Base-by-base conservation (phyloP, 352 stramenopile species). In the Globisporangium orthogonon region DNA sequence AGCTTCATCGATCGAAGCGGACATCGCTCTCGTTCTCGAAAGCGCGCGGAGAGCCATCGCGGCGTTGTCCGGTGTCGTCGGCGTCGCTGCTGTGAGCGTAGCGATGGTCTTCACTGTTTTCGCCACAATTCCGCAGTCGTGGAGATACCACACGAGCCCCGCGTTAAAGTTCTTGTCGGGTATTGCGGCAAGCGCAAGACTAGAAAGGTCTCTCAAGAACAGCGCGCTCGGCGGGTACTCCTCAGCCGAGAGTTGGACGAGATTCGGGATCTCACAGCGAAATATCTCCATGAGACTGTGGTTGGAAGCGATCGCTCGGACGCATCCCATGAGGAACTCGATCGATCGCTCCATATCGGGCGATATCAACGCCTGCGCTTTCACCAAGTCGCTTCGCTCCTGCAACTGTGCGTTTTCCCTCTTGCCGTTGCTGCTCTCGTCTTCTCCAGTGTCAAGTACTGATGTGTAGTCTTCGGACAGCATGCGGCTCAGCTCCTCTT, bases 61-160 rank as follows among this genome's bases (percentile, higher is more conserved):
- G 15, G 69, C 80, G 40, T 69, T 80, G 0, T 62, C 58, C 4
- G 48, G 31, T 0, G 69, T 79, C 28, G 66, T 77, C 7, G 39
- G 53, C 28, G 53, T 72, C 11, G 80, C 73, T 14, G 70, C 35
- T 2, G 57, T 51, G 29, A 85, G 78, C 14, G 59, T 69, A 0
- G 61, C 51, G 52, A 93, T 79, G 30, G 76, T 57, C 3, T 67
- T 61, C 29, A 93, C 62, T 7, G 69, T 76, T 43, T 71, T 74
- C 6, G 66, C 62, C 29, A 93, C 57, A 7, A 71, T 58, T 51
- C 71, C 72, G 52, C 75, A 87, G 49, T 91, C 83, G 48, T 89
- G 70, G 17, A 93, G 61, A 50, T 93, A 91, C 83, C 80, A 93
- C 7, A 87, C 75, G 0, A 90, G 56, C 3, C 67, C 80, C 7